These are phyloP conservation scores for Calvatia gigantea DNA, from an alignment of 768 basidiomycete species.

Conservation along the genomic window DNA sequence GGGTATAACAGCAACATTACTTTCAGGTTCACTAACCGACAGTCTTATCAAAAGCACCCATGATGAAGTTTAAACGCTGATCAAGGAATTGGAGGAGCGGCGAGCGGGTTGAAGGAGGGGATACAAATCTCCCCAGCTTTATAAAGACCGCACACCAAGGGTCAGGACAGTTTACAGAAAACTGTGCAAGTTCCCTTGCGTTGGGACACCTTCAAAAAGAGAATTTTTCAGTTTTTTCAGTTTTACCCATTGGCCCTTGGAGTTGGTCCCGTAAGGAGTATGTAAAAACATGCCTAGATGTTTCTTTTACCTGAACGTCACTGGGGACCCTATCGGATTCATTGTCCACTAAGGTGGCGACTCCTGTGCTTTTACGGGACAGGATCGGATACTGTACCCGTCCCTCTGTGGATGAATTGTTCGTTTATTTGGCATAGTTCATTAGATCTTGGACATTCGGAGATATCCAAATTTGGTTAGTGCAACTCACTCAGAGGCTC, in stretches of 20 bases:
- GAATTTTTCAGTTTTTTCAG: background rate
- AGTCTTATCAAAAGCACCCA: constrained; percentile 21
- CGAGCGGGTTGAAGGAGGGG: background rate
- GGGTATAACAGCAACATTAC: background rate
- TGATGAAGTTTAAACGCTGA: background rate
- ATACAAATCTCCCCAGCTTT: background rate
- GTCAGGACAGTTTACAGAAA: constrained; percentile 8
- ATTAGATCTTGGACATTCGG: too few species aligned
- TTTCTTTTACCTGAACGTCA: background rate
- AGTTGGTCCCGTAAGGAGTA: background rate
- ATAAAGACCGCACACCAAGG: background rate
- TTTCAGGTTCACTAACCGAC: background rate
- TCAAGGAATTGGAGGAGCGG: background rate
- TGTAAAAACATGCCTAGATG: background rate
- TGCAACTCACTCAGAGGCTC: background rate
- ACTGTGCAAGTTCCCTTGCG: background rate
- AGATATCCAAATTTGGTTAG: background rate
- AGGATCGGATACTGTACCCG: background rate
- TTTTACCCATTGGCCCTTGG: background rate
- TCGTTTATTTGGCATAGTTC: background rate
- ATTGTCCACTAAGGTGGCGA: background rate
- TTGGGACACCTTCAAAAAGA: background rate
- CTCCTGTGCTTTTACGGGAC: background rate
- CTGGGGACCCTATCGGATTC: background rate
- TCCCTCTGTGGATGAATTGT: background rate